Conservation (phyloP, 139 green algal species). For the Chlamydomonas eustigma region DNA sequence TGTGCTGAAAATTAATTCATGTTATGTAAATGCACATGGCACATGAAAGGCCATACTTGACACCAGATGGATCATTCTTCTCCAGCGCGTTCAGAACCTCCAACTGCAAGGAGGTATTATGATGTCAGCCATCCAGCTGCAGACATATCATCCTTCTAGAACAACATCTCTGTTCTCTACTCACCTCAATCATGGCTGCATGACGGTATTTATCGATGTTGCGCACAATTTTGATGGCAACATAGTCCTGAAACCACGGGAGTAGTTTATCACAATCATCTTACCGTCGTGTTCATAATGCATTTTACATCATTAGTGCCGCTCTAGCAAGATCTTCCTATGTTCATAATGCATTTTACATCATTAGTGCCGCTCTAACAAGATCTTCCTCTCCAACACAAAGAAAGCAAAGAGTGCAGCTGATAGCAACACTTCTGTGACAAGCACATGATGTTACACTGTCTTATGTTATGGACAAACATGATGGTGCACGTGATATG, state of each 20-base stretch:
- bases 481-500: too few relatives aligned
- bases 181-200: slow-evolving; percentile 97
- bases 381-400: too few relatives aligned
- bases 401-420: background rate
- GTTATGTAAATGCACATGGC: too few relatives aligned
- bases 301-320: background rate
- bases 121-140: too few relatives aligned
- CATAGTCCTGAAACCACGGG: slow-evolving; percentile 47
- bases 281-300: slow-evolving; percentile 2
- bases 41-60: too few relatives aligned
- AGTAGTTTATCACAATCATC: background rate
- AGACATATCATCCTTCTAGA: too few relatives aligned
- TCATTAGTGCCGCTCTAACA: background rate
- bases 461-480: background rate
- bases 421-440: background rate
- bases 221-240: slow-evolving; percentile 94
- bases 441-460: background rate
- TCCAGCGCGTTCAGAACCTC: slow-evolving; percentile 83
- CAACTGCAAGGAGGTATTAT: slow-evolving; percentile 53
- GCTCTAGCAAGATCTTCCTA: too few relatives aligned
- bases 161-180: too few relatives aligned
- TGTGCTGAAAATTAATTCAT: background rate
- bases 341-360: slow-evolving; percentile 4
- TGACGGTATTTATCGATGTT: slow-evolving; percentile 96
- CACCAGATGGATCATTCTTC: slow-evolving; percentile 58